phyloP scores from a whole-genome alignment of 495 filamentous ascomycete species.

The Sordaria brevicollis region DNA sequence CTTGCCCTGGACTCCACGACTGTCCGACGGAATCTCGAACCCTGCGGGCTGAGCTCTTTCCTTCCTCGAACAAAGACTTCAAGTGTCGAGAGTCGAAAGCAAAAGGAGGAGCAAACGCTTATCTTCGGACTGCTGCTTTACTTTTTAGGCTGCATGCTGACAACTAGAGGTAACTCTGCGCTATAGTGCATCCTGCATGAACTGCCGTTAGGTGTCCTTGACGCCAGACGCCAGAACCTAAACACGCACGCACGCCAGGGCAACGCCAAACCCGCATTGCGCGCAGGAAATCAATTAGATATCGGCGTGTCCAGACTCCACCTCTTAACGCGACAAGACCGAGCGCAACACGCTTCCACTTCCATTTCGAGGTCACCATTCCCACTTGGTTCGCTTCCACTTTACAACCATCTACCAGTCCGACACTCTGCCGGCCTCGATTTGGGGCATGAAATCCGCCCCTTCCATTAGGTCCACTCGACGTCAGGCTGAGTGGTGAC shows the following conservation, averaged over 20 bases:
- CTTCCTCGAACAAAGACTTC: background rate
- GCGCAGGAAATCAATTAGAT: background rate
- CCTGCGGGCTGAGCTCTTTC: background rate
- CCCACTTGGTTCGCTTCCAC: background rate
- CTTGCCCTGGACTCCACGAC: background rate
- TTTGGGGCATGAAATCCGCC: slow-evolving; percentile 22
- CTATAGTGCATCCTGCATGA: background rate
- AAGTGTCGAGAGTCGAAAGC: background rate
- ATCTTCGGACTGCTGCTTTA: background rate
- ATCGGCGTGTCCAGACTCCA: background rate
- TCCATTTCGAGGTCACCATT: background rate
- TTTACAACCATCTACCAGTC: background rate
- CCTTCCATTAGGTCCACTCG: slow-evolving; percentile 16
- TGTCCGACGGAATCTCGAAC: background rate
- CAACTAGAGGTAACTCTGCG: too few species aligned
- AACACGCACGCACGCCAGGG: background rate
- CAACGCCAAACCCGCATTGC: background rate
- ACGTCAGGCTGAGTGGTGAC: slow-evolving; percentile 4
- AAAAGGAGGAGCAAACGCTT: background rate
- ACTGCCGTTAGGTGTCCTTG: background rate
- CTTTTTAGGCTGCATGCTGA: background rate
- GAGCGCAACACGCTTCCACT: background rate
- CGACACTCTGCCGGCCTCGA: slow-evolving; percentile 12
- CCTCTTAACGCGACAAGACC: background rate
- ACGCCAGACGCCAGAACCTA: background rate